Base-by-base conservation (phyloP, 495 filamentous ascomycete genomes). In the Letharia lupina region DNA sequence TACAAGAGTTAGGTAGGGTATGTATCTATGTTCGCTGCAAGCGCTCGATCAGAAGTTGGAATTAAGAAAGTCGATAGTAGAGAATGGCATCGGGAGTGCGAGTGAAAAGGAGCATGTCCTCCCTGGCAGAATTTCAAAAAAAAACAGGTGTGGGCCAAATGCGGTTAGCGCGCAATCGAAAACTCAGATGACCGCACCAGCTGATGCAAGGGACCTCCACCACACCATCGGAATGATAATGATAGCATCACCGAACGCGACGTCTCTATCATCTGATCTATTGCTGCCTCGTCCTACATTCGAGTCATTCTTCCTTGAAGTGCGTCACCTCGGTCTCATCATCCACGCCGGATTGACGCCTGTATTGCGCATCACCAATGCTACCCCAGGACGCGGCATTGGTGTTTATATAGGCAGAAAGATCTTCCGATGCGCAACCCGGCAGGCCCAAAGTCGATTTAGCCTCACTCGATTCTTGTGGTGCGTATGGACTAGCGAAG, bases 401-500 rank as follows among this genome's bases (percentile, higher is more conserved):
- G 33, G 47, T n/a, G 13, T 23, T 63, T 3, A 28, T 12, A 11
- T 11, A 41, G n/a, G 47, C 20, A 18, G 20, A 23, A 15, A 63
- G 62, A 13, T 52, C 45, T 16, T 10, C 3, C 16, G 39, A 63
- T 31, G 18, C 37, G 37, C 35, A 16, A 20, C 54, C 41, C 8
- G 60, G 28, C 7, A 44, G 28, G 15, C 42, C 45, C 28, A 35
- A 35, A 13, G 42, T n/a, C 3, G 42, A 15, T 35, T n/a, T n/a
- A 23, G 42, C 31, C 2, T 33, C 45, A 42, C 16, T 47, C 31
- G n/a, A 10, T 37, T 60, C 50, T 35, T 45, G 60, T 28, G 48
- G 31, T 3, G 48, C 35, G 48, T 69, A 69, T 16, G 52, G 63
- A 9, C 48, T 62, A 0, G 64, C 42, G 31, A 66, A 50, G 11